Evolutionary conservation across 1,284 basidiomycete species (phyloP).

Genomic region (Tylopilus sp.): DNA sequence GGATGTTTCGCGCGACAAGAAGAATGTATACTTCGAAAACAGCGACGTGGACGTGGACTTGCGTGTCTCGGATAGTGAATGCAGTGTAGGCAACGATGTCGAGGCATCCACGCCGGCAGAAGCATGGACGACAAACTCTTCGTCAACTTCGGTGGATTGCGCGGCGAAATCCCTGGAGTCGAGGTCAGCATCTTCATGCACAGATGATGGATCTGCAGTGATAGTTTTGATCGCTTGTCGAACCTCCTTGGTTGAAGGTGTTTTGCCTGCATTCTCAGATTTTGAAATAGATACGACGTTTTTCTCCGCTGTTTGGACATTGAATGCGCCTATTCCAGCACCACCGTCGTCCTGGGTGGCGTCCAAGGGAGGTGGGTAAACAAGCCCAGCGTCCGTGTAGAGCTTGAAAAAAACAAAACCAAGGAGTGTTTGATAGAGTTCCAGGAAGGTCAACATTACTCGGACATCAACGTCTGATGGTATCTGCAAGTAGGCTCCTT

Average conservation of each 20-base stretch:
- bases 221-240: constrained; percentile 70
- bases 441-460: constrained; percentile 97
- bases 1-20: constrained; percentile 91
- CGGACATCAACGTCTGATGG: constrained; percentile 95
- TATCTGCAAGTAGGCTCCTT: constrained; percentile 50
- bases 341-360: constrained; percentile 79
- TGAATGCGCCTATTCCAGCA: constrained; percentile 88
- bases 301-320: constrained; percentile 54
- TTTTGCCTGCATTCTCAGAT: constrained; percentile 50
- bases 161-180: constrained; percentile 30
- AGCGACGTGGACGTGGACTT: constrained; percentile 54
- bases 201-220: constrained; percentile 31
- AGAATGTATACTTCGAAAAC: constrained; percentile 89
- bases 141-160: constrained; percentile 47
- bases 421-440: constrained; percentile 95
- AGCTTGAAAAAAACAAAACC: constrained; percentile 97
- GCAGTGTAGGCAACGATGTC: constrained; percentile 70
- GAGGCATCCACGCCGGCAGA: constrained; percentile 55
- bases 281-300: constrained; percentile 35
- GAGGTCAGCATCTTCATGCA: constrained; percentile 41
- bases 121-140: constrained; percentile 66
- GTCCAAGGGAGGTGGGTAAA: constrained; percentile 94
- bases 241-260: constrained; percentile 63
- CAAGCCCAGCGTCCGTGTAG: constrained; percentile 88
- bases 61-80: constrained; percentile 61